These are phyloP conservation scores for Metschnikowia cubensis DNA, from an alignment of 805 yeast genomes.

Conservation along the genomic window DNA sequence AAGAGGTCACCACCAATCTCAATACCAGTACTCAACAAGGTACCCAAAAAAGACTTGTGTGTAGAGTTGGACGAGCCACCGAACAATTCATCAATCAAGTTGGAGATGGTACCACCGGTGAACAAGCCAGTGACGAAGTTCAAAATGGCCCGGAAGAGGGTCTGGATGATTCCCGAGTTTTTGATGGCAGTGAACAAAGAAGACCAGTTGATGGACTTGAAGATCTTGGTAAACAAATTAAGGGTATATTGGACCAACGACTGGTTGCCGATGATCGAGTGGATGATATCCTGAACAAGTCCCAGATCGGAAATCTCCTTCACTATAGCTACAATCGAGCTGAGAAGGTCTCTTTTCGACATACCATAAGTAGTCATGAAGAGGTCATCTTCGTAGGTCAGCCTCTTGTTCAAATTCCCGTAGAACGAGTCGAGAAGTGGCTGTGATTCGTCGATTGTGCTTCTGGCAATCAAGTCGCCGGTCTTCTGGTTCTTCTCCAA, in stretches of 20 bases:
- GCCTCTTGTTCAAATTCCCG: constrained; percentile 12
- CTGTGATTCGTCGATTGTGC: constrained; percentile 11
- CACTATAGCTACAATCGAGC: constrained; percentile 18
- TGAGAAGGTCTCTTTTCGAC: constrained; percentile 15
- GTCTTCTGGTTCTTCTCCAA: constrained; percentile 3
- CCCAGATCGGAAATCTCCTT: constrained; percentile 22
- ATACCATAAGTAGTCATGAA: constrained; percentile 11
- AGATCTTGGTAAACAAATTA: constrained; percentile 19
- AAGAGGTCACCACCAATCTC: constrained; percentile 15
- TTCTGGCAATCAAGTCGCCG: constrained; percentile 7
- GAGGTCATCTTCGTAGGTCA: constrained; percentile 7
- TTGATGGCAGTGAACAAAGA: constrained; percentile 23
- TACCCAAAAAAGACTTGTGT: constrained; percentile 12
- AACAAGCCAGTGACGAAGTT: constrained; percentile 16
- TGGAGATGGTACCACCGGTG: constrained; percentile 9
- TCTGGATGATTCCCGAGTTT: constrained; percentile 23
- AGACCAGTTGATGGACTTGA: constrained; percentile 21
- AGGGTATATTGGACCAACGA: constrained; percentile 19
- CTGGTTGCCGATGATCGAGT: constrained; percentile 22
- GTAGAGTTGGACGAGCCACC: constrained; percentile 15
- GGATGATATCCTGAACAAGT: constrained; percentile 20
- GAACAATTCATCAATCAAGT: constrained; percentile 12
- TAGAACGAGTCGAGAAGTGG: constrained; percentile 12
- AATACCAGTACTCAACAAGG: constrained; percentile 12
- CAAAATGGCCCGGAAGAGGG: constrained; percentile 14